A percentile compares a stretch with the other conserved stretches of the same genome.
Evolutionary conservation across 2,329 filamentous ascomycete species (phyloP).

Genomic region (Biscogniauxia sp.): DNA sequence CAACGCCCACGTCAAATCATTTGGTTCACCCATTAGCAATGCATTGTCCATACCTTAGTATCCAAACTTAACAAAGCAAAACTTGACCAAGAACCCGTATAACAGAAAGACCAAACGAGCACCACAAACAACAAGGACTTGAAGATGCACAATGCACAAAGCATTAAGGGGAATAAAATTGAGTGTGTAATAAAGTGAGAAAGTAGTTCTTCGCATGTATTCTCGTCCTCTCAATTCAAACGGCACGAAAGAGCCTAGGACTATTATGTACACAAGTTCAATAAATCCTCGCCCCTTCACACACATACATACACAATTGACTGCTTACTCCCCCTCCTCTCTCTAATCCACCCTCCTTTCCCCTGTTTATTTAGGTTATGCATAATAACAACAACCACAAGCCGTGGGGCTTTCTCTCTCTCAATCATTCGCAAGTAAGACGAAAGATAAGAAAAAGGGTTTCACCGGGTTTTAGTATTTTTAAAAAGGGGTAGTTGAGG

Average conservation of each 20-base stretch:
- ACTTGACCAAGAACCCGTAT: no score
- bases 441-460: constrained; percentile 10
- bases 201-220: not conserved
- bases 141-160: not conserved
- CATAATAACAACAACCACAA: not conserved
- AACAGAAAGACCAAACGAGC: no score
- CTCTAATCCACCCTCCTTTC: not conserved
- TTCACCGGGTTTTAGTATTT: constrained; percentile 1
- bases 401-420: not conserved
- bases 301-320: not conserved
- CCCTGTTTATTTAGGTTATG: not conserved
- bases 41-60: no score
- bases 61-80: no score
- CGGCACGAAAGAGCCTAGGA: not conserved
- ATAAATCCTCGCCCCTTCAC: not conserved
- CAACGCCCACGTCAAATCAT: no score
- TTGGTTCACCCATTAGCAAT: no score
- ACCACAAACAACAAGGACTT: no score
- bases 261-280: not conserved
- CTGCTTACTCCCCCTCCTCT: not conserved
- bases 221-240: not conserved
- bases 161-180: not conserved
- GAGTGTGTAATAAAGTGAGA: not conserved
- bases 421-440: not conserved
- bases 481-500: not conserved